Conservation (phyloP, 176 grass and related monocot genomes). For the Poa pratensis region DNA sequence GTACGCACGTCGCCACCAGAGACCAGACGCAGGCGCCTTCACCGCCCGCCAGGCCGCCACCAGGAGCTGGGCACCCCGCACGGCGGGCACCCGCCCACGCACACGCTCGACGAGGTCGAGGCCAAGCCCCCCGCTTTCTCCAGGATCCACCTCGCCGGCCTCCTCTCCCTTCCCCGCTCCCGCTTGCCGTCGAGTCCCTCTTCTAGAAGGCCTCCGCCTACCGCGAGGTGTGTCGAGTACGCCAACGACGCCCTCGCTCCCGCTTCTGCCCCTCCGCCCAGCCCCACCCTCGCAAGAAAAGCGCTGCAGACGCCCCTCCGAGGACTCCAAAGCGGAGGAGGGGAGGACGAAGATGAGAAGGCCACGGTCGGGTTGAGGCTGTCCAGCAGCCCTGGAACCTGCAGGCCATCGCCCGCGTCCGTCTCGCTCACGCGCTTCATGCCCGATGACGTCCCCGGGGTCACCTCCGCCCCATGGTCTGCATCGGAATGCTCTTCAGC, state of each 20-base stretch:
- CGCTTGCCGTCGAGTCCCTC: conserved; percentile 71
- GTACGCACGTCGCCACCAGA: not conserved
- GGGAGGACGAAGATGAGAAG: conserved; percentile 40
- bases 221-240: conserved; percentile 87
- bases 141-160: conserved; percentile 55
- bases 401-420: conserved; percentile 75
- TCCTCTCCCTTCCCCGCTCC: conserved; percentile 39
- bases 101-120: conserved; percentile 62
- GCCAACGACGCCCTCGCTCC: conserved; percentile 83
- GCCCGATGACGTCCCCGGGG: conserved; percentile 88
- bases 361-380: conserved; percentile 60
- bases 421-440: conserved; percentile 94
- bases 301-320: too few relatives aligned
- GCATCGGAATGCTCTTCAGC: conserved; percentile 93
- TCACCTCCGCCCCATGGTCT: conserved; percentile 92
- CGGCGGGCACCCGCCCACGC: conserved; percentile 43
- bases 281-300: too few relatives aligned
- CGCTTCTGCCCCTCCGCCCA: too few relatives aligned
- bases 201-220: conserved; percentile 80
- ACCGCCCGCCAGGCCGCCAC: conserved; percentile 51
- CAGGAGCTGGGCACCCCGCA: conserved; percentile 68
- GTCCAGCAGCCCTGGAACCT: conserved; percentile 97
- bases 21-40: conserved; percentile 39
- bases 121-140: conserved; percentile 48
- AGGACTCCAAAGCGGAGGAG: conserved; percentile 19